phyloP scores from a whole-genome alignment of 1,139 yeast species.

The Debaryomyces sp. region DNA sequence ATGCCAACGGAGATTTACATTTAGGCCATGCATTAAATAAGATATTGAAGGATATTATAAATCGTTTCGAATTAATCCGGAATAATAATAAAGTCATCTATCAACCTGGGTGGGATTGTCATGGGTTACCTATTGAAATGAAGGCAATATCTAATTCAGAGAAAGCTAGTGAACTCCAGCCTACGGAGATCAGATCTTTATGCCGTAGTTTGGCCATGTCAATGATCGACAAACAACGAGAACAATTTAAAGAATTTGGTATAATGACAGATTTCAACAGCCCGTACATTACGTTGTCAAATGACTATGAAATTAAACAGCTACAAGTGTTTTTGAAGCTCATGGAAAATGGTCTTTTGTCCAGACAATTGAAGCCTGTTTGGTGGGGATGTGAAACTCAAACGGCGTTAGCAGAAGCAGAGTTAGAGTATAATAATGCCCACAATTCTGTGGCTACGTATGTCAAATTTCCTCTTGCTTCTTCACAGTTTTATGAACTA shows the following conservation, averaged over 20 bases:
- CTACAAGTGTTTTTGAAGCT: constrained; percentile 67
- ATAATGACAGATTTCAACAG: constrained; percentile 81
- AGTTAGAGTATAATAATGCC: constrained; percentile 77
- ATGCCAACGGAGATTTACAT: constrained; percentile 93
- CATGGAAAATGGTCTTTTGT: constrained; percentile 67
- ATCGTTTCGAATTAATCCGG: constrained; percentile 64
- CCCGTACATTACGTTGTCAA: constrained; percentile 74
- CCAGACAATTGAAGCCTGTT: constrained; percentile 89
- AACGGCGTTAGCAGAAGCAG: constrained; percentile 97
- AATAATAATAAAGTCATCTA: constrained; percentile 66
- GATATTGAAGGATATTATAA: constrained; percentile 81
- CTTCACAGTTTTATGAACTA: constrained; percentile 7
- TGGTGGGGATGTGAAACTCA: constrained; percentile 96
- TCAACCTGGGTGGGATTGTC: constrained; percentile 98
- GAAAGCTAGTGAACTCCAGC: constrained; percentile 26
- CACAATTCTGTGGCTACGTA: constrained; percentile 74
- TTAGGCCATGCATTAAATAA: constrained; percentile 94
- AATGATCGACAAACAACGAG: constrained; percentile 65
- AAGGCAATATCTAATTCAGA: constrained; percentile 60
- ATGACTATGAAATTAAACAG: constrained; percentile 73
- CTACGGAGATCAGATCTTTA: constrained; percentile 59
- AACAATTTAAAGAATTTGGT: constrained; percentile 68
- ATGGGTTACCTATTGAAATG: constrained; percentile 93
- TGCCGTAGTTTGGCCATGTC: constrained; percentile 70
- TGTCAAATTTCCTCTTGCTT: constrained; percentile 63